A percentile compares a stretch with the other conserved stretches of the same genome.
These are phyloP conservation scores for Phaeotremella fagi DNA, from an alignment of 768 basidiomycete species.

Conservation along the genomic window DNA sequence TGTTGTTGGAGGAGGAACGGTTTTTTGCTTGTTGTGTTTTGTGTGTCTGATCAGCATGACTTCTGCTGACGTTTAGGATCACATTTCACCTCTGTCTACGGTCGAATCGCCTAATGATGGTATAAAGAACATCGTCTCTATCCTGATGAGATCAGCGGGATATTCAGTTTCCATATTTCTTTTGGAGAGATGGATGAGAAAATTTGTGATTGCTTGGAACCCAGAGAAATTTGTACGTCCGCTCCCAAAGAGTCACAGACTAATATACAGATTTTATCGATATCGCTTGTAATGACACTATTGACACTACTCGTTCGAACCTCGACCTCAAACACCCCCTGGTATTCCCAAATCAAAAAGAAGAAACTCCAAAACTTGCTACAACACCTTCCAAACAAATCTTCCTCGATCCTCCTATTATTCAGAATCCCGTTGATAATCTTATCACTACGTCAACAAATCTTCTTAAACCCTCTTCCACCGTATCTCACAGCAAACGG, in stretches of 20 bases:
- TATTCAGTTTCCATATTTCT: slow-evolving; percentile 23
- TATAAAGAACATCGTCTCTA: slow-evolving; percentile 5
- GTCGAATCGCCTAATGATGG: neutral
- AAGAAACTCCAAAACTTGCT: too few species aligned
- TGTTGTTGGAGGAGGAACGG: slow-evolving; percentile 17
- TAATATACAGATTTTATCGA: slow-evolving; percentile 23
- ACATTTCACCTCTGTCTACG: slow-evolving; percentile 13
- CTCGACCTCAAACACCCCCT: slow-evolving; percentile 7
- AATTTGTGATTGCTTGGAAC: neutral
- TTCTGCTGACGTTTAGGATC: slow-evolving; percentile 18
- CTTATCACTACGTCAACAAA: slow-evolving; percentile 31
- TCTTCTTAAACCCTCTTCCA: slow-evolving; percentile 23
- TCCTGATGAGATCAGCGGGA: slow-evolving; percentile 9
- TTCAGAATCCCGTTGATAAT: slow-evolving; percentile 30
- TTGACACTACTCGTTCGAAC: slow-evolving; percentile 25
- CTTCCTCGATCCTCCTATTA: slow-evolving; percentile 20
- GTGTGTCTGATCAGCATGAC: slow-evolving; percentile 13
- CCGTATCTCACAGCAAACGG: slow-evolving; percentile 31
- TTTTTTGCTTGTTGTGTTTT: slow-evolving; percentile 28
- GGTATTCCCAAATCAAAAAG: too few species aligned
- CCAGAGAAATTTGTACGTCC: slow-evolving; percentile 29
- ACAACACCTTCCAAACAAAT: neutral
- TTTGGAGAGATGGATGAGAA: slow-evolving; percentile 16
- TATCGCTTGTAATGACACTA: slow-evolving; percentile 29
- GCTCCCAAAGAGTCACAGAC: neutral